Evolutionary conservation across 306 rosid species (phyloP), one percentile per base, ranked within the genome.

Genomic region (Lathyrus sativus): DNA sequence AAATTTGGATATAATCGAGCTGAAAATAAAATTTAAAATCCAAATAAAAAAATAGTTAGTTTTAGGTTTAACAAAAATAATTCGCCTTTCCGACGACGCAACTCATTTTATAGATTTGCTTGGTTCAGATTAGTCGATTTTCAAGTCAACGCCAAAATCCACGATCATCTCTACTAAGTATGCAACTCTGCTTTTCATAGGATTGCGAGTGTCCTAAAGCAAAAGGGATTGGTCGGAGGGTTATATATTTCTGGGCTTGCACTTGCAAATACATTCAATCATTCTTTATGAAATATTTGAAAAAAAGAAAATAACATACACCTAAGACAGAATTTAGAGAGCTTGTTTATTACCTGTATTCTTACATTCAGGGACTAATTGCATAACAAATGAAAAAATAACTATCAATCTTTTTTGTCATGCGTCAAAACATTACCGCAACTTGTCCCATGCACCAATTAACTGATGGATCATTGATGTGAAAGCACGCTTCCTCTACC

Each of bases 321-420:
- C 18, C 77, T 72, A 72, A 48, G 74, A 37, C 56, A 65, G 48
- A 72, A 65, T 66, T 66, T 31, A 31, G 58, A 60, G 26, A 45
- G 64, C 57, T 71, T 70, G 67, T 65, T 78, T 78, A 78, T 72
- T 78, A 50, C 63, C 69, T 65, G 78, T 42, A 59, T 43, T 77
- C 74, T 77, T 51, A 70, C 68, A 77, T 77, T 38, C 72, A 51
- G 77, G 75, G 68, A 73, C 80, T 69, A 77, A 33, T 42, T 69
- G 71, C 64, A 57, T 77, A 58, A 80, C 60, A 73, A 73, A 66
- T 49, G 50, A 75, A 60, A 55, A 68, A 67, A 48, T 39, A 38
- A 69, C 75, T 54, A 72, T 18, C 60, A 62, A 61, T n/a, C 42
- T 60, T 37, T 26, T 26, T 41, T 59, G 65, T 54, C 72, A 37